phyloP scores from a whole-genome alignment of 1,284 basidiomycete species.

The Ustilago curta region DNA sequence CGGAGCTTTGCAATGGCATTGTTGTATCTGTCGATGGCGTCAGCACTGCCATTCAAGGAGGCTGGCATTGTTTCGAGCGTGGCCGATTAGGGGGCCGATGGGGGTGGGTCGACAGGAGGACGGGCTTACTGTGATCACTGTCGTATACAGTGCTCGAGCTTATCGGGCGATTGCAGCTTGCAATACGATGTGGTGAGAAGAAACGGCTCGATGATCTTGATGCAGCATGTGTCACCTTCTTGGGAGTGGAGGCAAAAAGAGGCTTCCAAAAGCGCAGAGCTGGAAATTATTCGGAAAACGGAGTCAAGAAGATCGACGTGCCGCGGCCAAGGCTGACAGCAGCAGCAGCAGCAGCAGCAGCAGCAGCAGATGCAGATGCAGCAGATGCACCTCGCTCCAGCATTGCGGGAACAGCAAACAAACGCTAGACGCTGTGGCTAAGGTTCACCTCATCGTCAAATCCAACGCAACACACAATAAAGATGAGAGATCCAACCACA shows the following conservation, averaged over 20 bases:
- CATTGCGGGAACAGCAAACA: not conserved
- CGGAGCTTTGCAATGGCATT: conserved; percentile 26
- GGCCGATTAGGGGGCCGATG: too few species aligned
- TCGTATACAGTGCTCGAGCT: not conserved
- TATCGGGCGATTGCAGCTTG: not conserved
- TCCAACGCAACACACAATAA: not conserved
- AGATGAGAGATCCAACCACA: conserved; percentile 49
- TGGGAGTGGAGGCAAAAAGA: conserved; percentile 7
- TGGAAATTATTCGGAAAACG: conserved; percentile 11
- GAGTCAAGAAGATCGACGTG: conserved; percentile 10
- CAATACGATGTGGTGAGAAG: not conserved
- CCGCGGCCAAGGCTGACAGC: not conserved
- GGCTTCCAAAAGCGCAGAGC: not conserved
- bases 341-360: too few species aligned
- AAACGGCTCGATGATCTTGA: not conserved
- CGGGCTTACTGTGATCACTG: too few species aligned
- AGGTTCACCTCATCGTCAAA: not conserved
- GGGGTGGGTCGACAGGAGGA: too few species aligned
- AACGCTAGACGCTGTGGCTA: not conserved
- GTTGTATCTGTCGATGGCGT: conserved; percentile 35
- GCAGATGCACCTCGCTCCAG: not conserved
- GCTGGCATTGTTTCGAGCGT: conserved; percentile 14
- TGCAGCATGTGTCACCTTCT: conserved; percentile 17
- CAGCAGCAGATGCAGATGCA: too few species aligned
- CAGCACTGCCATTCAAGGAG: not conserved